A percentile compares a stretch with the other conserved stretches of the same genome.
Evolutionary conservation across 257 asterid genomes (phyloP).

Genomic region (Rubia yunnanensis): DNA sequence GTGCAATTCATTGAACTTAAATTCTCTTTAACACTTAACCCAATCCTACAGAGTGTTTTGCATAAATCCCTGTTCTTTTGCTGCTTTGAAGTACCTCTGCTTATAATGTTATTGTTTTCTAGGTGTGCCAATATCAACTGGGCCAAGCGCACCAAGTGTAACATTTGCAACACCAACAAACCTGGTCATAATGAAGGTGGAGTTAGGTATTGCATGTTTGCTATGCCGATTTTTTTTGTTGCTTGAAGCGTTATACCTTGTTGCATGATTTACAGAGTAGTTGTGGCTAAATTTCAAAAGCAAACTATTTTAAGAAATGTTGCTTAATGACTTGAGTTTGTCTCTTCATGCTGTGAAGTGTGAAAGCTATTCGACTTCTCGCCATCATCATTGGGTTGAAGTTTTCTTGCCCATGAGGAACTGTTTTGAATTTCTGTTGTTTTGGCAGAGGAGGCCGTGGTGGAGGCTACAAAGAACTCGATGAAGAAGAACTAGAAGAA

Average conservation of each 20-base stretch:
- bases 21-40: not conserved
- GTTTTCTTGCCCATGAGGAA: not conserved
- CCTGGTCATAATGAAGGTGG: constrained; percentile 96
- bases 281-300: not conserved
- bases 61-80: not conserved
- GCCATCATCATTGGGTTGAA: not conserved
- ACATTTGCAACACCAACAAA: constrained; percentile 96
- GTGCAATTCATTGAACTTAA: not conserved
- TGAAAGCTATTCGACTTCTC: too few relatives aligned
- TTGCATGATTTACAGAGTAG: not conserved
- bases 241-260: not conserved
- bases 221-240: constrained; percentile 1
- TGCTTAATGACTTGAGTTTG: not conserved
- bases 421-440: constrained; percentile 11
- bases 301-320: not conserved
- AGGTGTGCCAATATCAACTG: constrained; percentile 99
- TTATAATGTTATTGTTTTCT: constrained; percentile 18
- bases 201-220: constrained; percentile 53
- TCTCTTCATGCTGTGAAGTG: not conserved
- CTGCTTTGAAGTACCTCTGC: not conserved
- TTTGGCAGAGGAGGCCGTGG: constrained; percentile 93
- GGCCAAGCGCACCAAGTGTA: constrained; percentile 96
- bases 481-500: constrained; percentile 95
- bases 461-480: constrained; percentile 98
- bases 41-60: not conserved